Base-by-base conservation (phyloP, 2,329 filamentous ascomycete genomes). In the Penicillium sp. region DNA sequence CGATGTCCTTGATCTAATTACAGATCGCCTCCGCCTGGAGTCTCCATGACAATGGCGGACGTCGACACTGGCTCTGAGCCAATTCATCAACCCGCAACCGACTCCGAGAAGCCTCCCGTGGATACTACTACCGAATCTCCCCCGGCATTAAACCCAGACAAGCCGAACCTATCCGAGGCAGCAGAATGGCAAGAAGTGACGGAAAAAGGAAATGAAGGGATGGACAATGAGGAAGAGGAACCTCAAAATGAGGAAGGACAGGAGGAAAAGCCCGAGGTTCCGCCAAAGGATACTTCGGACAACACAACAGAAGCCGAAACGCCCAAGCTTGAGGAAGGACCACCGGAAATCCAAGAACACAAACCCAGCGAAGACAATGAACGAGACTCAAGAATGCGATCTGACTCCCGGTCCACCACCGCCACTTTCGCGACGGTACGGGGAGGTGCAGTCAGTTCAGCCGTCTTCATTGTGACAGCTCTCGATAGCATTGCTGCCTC, bases 401-500 rank as follows among this genome's bases (percentile, higher is more conserved):
- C 85, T 16, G 85, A 86, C 71, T 87, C 85, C 29, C 79, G 83
- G 61, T 86, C 85, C 19, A 86, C 85, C 3, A 82, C 81, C 21
- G 77, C 80, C 3, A 81, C 80, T 11, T 79, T 80, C 37, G 76
- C 75, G 31, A 79, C 80, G 25, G 80, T 80, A 14, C 76, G 81
- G 45, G 80, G 81, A 69, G 84, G 86, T 72, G 89, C 86, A 67
- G 89, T 96, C 81, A 96, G 89, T 83, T 98, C 95, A 66, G 88
- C 96, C 69, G 93, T 97, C 69, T 99, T 99, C 74, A 92, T 99
- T 69, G 88, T 96, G 70, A 93, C 91, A 70, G 93, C 95, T 39
- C 80, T 99, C 72, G 95, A 97, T 81, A 88, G 88, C 72, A 97
- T 99, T 71, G 91, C 90, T 59, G 85, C 88, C 55, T 96, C 93